Base-by-base conservation (phyloP, 208 protist genomes). In the Trypanosoma caninum region DNA sequence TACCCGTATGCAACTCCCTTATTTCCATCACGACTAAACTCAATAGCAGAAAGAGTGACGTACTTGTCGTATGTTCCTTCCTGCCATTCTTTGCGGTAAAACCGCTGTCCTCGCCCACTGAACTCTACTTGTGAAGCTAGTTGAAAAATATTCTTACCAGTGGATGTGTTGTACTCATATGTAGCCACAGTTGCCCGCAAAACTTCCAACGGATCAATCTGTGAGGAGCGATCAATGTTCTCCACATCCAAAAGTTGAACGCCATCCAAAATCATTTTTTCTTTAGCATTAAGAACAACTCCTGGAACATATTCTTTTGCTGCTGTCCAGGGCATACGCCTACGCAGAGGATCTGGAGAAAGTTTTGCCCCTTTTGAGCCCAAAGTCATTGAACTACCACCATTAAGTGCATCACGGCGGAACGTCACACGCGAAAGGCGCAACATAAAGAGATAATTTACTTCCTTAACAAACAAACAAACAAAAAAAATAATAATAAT, bases 41-140 rank as follows among this genome's bases (percentile, higher is more conserved):
- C 83, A 44, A 95, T 81, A 16, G 83, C 74, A 38, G 82, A 76
- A 23, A 95, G 79, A 0, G 89, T 95, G 10, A 95, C 34, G 65
- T 89, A 82, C 74, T 95, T 95, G 35, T 95, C 85, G 57, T 93
- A 95, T 13, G 86, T 95, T 9, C 89, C 89, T 47, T 92, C 85
- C 42, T 75, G 78, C 86, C 89, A 95, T 59, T 95, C 89, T 53
- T 81, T 84, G 48, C 89, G 85, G 64, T 80, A 90, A 61, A 95
- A 87, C 18, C 72, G 65, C 61, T 93, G 84, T 2, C 89, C 89
- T 14, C 89, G 62, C 20, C 78, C 89, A 59, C 91, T 72, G 52
- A 78, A 84, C 8, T 54, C 67, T 10, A 74, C 73, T 63, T 92
- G 83, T 5, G 81, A 80, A 22, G 84, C 82, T 20, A 95, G 58